These are phyloP conservation scores for Sporisorium iseilematis-ciliati DNA, from an alignment of 1,284 basidiomycete species.

Conservation along the genomic window DNA sequence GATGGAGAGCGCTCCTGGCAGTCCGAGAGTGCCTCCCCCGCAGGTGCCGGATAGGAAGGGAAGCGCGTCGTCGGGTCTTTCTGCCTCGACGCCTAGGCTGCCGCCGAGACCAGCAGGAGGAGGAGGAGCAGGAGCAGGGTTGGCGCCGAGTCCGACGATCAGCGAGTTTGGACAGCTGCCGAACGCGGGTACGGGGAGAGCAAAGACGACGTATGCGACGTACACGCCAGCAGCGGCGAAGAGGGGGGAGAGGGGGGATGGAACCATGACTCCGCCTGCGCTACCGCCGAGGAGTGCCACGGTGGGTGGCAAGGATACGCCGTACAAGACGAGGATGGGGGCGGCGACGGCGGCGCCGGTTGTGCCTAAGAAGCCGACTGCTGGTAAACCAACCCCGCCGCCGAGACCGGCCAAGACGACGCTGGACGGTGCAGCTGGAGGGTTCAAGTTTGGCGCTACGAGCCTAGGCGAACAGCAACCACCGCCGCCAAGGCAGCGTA, in stretches of 20 bases:
- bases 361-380: slow-evolving; percentile 17
- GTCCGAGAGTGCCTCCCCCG: slow-evolving; percentile 9
- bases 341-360: slow-evolving; percentile 18
- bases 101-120: slow-evolving; percentile 31
- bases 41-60: slow-evolving; percentile 25
- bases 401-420: slow-evolving; percentile 22
- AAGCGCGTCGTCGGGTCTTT: slow-evolving; percentile 26
- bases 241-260: slow-evolving; percentile 1
- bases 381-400: slow-evolving; percentile 25
- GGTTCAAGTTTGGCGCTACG: slow-evolving; percentile 29
- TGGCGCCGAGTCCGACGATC: slow-evolving; percentile 37
- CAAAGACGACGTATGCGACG: slow-evolving; percentile 26
- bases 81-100: slow-evolving; percentile 17
- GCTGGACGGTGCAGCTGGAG: slow-evolving; percentile 26
- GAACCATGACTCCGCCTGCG: slow-evolving; percentile 21
- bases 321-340: slow-evolving; percentile 15
- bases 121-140: neutral
- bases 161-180: slow-evolving; percentile 44
- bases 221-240: slow-evolving; percentile 30
- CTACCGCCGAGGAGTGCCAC: slow-evolving; percentile 45
- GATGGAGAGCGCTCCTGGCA: slow-evolving; percentile 16
- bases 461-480: slow-evolving; percentile 5
- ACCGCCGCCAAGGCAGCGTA: slow-evolving; percentile 9
- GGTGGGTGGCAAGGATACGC: slow-evolving; percentile 10
- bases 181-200: neutral